Conservation (phyloP, 495 filamentous ascomycete species). For the Lichenothelia convexa region DNA sequence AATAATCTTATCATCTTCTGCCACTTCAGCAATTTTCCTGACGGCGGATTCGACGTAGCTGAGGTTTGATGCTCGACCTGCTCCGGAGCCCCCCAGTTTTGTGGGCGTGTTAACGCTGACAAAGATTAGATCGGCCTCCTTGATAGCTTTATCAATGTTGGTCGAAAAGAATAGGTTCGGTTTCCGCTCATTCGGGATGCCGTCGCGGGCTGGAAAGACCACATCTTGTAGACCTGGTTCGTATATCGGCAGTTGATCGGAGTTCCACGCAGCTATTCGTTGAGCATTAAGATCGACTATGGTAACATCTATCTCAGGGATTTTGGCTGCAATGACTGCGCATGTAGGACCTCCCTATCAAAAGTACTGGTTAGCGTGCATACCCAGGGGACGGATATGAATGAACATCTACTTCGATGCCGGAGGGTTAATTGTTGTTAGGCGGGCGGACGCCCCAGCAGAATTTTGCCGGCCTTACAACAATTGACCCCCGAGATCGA, state of each 20-base stretch:
- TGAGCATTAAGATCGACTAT: slow-evolving; percentile 50
- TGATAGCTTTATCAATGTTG: slow-evolving; percentile 38
- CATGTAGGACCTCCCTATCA: slow-evolving; percentile 59
- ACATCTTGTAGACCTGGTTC: slow-evolving; percentile 55
- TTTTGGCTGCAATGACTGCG: slow-evolving; percentile 54
- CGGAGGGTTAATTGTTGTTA: too few species aligned
- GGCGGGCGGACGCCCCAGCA: too few species aligned
- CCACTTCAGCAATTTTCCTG: slow-evolving; percentile 44
- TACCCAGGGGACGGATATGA: too few species aligned
- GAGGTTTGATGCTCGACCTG: slow-evolving; percentile 54
- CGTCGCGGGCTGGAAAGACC: slow-evolving; percentile 44
- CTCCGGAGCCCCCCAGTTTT: slow-evolving; percentile 49
- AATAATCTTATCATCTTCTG: slow-evolving; percentile 49
- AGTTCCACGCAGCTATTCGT: slow-evolving; percentile 58
- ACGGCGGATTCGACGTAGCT: slow-evolving; percentile 53
- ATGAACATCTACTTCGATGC: too few species aligned
- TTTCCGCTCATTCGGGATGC: slow-evolving; percentile 23
- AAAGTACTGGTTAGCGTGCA: too few species aligned
- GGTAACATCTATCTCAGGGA: slow-evolving; percentile 43
- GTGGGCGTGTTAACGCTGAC: slow-evolving; percentile 72
- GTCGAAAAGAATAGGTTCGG: slow-evolving; percentile 59
- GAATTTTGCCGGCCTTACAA: too few species aligned
- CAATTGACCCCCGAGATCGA: too few species aligned
- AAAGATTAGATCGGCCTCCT: slow-evolving; percentile 55
- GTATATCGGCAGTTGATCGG: slow-evolving; percentile 54